Base-by-base conservation (phyloP, 768 basidiomycete species). In the Clathrus columnatus region DNA sequence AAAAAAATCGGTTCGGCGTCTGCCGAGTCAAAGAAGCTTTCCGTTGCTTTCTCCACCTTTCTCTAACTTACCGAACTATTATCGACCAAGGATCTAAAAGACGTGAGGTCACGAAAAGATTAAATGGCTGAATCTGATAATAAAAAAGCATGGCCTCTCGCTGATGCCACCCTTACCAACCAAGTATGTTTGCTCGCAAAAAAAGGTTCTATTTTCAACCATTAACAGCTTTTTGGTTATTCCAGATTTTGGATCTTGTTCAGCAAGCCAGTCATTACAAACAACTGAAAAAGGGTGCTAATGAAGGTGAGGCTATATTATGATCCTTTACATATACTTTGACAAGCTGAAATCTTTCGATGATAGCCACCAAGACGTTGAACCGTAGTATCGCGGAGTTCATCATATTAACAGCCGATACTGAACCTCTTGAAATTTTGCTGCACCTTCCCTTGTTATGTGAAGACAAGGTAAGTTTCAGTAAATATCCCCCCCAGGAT, bases 351-450 rank as follows among this genome's bases (percentile, higher is more conserved):
- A 8, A 8, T n/a, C 20, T 49, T n/a, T 32, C 51, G 32, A 28
- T 2, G 26, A 23, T 64, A 92, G 93, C 94, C 45, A 99, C 96
- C 61, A 99, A 99, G 76, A 96, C 93, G 18, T 81, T 97, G 60
- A 97, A 97, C 70, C 90, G 95, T 65, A 95, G 95, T 75, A 90
- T 95, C 62, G 87, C 94, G 58, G 96, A 99, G 73, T 90, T 99
- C 72, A 92, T 98, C 72, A 83, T 99, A 65, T 76, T 99, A 70
- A 96, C 96, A 53, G 85, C 85, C 53, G 93, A 99, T 65, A 97
- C 95, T 27, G 94, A 98, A 70, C 96, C 96, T 47, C 79, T 99
- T 64, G 96, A 98, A 69, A 99, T 99, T 70, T 74, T 99, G 53
- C 81, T 99, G 60, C 96, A 99, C 71, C 84, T 99, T 27, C 96